Conservation (phyloP, 495 filamentous ascomycete genomes). For the Lophium mytilinum region DNA sequence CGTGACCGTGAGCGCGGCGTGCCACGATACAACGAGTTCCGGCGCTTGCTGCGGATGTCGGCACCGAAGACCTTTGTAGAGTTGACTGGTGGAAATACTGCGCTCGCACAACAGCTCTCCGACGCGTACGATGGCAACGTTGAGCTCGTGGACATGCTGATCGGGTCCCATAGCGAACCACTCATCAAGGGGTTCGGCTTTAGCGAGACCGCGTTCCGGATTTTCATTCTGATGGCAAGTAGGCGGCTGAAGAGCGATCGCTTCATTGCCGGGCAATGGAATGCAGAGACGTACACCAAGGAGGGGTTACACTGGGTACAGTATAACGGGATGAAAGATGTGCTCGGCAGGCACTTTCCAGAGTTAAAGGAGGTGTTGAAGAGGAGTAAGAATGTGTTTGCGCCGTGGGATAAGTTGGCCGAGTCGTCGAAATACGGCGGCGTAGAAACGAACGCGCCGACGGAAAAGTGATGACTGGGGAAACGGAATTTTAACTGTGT, state of each 20-base stretch:
- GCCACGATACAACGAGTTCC: constrained; percentile 41
- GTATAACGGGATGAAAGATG: neutral
- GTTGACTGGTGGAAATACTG: constrained; percentile 31
- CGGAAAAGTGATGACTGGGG: no score
- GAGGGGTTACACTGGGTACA: constrained; percentile 37
- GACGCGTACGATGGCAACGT: constrained; percentile 32
- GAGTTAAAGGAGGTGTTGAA: neutral
- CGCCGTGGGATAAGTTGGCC: no score
- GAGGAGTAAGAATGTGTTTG: no score
- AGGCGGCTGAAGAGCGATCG: constrained; percentile 35
- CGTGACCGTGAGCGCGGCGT: constrained; percentile 42
- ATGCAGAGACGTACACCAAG: constrained; percentile 32
- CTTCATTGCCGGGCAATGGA: constrained; percentile 33
- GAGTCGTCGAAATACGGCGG: no score
- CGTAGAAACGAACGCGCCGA: no score
- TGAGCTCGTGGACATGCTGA: constrained; percentile 35
- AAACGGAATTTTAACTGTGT: no score
- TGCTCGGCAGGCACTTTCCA: neutral
- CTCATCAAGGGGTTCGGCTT: constrained; percentile 39
- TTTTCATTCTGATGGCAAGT: constrained; percentile 36
- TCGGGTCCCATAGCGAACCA: constrained; percentile 35
- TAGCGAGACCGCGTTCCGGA: constrained; percentile 36
- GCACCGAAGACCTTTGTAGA: constrained; percentile 29
- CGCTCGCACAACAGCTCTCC: constrained; percentile 27
- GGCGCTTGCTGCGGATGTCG: constrained; percentile 34